phyloP scores from a whole-genome alignment of 805 yeast species.

The Kazachstania africana region DNA sequence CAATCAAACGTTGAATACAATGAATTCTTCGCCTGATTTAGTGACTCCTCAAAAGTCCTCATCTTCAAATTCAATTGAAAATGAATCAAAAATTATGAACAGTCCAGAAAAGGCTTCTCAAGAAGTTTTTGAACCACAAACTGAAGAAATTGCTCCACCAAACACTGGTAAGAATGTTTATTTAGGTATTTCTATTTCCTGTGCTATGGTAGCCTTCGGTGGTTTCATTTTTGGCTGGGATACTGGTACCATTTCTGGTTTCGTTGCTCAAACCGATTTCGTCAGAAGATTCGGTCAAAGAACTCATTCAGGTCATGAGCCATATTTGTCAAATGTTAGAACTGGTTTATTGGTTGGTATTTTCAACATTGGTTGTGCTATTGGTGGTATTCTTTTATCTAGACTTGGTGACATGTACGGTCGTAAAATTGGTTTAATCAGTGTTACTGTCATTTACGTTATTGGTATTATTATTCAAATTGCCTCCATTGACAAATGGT shows the following conservation, averaged over 20 bases:
- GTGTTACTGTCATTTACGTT: neutral
- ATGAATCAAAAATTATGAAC: conserved; percentile 8
- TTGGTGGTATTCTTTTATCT: conserved; percentile 1
- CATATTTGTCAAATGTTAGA: neutral
- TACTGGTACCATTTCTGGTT: conserved; percentile 65
- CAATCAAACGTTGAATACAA: neutral
- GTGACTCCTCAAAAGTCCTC: conserved; percentile 6
- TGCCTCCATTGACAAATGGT: conserved; percentile 41
- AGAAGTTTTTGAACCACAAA: conserved; percentile 1
- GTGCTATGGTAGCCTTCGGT: conserved; percentile 48
- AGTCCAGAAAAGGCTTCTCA: conserved; percentile 2
- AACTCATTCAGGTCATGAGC: neutral
- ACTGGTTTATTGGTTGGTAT: neutral
- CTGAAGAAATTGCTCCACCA: conserved; percentile 1
- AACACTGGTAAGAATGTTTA: conserved; percentile 1
- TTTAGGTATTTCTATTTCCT: conserved; percentile 16
- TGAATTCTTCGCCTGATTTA: conserved; percentile 6
- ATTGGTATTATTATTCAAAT: conserved; percentile 35
- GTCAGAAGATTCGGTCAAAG: neutral
- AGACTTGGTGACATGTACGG: neutral
- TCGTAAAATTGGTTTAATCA: neutral
- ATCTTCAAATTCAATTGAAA: conserved; percentile 6
- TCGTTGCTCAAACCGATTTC: conserved; percentile 28
- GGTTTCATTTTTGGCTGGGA: conserved; percentile 53
- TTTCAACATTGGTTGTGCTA: conserved; percentile 1